Evolutionary conservation across 1,284 basidiomycete genomes (phyloP), one percentile per base, ranked within the genome.

Genomic region (Testicularia cyperi): DNA sequence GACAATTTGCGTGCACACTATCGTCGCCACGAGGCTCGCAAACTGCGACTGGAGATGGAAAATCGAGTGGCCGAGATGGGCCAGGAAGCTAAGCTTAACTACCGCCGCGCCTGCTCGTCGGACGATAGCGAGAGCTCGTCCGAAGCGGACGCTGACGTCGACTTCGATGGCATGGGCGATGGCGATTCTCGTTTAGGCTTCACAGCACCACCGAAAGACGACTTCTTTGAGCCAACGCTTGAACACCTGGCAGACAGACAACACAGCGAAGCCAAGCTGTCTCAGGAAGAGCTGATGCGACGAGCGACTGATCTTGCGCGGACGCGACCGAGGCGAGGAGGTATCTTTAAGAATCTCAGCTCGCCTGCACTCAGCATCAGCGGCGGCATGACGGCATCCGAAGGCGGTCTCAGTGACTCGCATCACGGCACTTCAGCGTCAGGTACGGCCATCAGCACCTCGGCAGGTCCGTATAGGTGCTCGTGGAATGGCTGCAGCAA

Each of bases 1-100:
- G 62, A 68, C 42, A 54, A 58, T 24, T 38, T 68, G 10, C 36
- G 54, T 22, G 55, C 54, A 6, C 65, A 68, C 43, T 51, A 56
- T 31, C 31, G 38, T 12, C 27, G 62, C 28, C 65, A 68, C 40
- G 66, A 61, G 36, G 24, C 30, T 16, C 43, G 60, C 22, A 62
- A 37, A 38, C 32, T 40, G 21, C 42, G 36, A 21, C 51, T 52
- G n/a, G 45, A 65, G 38, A 26, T 49, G 12, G 57, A 64, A 40
- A 40, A 37, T 15, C 44, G 41, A 18, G 26, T 53, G 14, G 30
- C 46, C 7, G 48, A 56, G 28, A 37, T 48, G 21, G 39, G 34
- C 22, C 44, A 48, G 29, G 53, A 54, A 45, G 33, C 32, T 12
- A 37, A 39, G 14, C 44, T 48, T 35, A 54, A 63, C 25, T 44